A percentile compares a stretch with the other conserved stretches of the same genome.
phyloP scores from a whole-genome alignment of 2,329 filamentous ascomycete genomes.

The Ilyonectria robusta region DNA sequence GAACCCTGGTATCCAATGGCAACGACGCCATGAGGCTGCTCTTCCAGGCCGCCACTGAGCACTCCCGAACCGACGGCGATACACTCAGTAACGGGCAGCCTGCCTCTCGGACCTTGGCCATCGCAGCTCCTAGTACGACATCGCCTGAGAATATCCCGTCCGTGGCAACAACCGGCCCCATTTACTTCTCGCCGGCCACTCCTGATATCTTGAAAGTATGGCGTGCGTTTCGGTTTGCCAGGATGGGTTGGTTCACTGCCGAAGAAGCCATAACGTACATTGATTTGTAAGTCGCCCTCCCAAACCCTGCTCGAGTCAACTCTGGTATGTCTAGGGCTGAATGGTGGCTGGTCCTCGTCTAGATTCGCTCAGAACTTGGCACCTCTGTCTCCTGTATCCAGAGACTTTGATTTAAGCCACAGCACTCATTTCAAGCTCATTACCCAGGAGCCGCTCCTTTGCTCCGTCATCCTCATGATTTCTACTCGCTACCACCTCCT shows the following conservation, averaged over 20 bases:
- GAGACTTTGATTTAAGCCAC: slow-evolving; percentile 64
- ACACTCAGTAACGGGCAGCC: slow-evolving; percentile 5
- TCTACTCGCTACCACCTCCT: slow-evolving; percentile 66
- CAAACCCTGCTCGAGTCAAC: neutral
- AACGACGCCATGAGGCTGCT: slow-evolving; percentile 68
- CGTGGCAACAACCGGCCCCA: neutral
- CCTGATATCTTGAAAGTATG: slow-evolving; percentile 31
- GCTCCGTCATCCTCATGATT: slow-evolving; percentile 67
- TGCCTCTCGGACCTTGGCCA: neutral
- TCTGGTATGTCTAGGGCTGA: neutral
- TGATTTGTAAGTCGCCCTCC: slow-evolving; percentile 57
- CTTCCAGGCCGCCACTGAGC: slow-evolving; percentile 58
- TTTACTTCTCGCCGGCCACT: slow-evolving; percentile 7
- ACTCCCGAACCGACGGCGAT: slow-evolving; percentile 9
- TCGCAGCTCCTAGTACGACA: neutral
- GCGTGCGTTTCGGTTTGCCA: slow-evolving; percentile 60
- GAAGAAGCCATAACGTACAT: slow-evolving; percentile 67
- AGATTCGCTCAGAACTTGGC: slow-evolving; percentile 35
- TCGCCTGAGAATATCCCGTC: neutral
- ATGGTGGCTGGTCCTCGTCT: neutral
- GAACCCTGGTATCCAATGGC: slow-evolving; percentile 65
- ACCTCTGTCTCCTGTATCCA: slow-evolving; percentile 63
- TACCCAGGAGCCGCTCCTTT: slow-evolving; percentile 65
- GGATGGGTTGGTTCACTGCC: slow-evolving; percentile 69
- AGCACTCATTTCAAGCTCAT: slow-evolving; percentile 63